Base-by-base conservation (phyloP, 345 rosid species). In the Erysimum cheiranthoides region DNA sequence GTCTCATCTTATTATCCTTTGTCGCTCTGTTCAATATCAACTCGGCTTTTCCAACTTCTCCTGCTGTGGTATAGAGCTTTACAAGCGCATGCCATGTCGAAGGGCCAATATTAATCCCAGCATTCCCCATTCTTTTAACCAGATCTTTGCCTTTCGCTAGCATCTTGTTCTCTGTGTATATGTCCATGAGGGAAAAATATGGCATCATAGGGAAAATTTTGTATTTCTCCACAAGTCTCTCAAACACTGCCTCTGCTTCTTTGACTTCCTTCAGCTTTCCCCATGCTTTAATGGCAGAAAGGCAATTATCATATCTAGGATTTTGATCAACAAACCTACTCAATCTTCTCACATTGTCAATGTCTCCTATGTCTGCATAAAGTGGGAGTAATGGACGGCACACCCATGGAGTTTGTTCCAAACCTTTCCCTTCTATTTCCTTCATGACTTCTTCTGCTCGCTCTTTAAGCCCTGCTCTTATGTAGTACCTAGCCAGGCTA, bases 31-130 rank as follows among this genome's bases (percentile, higher is more conserved):
- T 80, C 80, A 95, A 64, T 69, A 92, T 70, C 18, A 87, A 68
- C 76, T 89, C 90, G 8, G 97, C 97, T 78, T 90, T 92, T 50
- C 89, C 96, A 63, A 90, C 86, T 75, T 95, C 96, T 4, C 99
- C 97, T 0, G 85, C 87, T 75, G 85, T 87, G 38, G 89, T 83
- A 16, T 90, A 80, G 12, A 95, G 96, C 82, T 80, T 92, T 67
- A 90, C 85, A 10, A 95, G 88, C 0, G 89, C 81, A 74, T 95
- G 92, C 97, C 93, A 95, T 14, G 86, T 85, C 47, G 85, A 45
- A 0, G 93, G 90, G n/a, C 91, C 96, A 17, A 90, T 85, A 58
- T 56, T 73, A 60, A 86, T 74, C 52, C 97, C 96, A n/a, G 76
- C 78, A 35, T 84, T 84, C 16, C 78, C 90, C 93, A 90, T 88